Conservation (phyloP, 352 stramenopile species). For the Phytophthora fragariae region DNA sequence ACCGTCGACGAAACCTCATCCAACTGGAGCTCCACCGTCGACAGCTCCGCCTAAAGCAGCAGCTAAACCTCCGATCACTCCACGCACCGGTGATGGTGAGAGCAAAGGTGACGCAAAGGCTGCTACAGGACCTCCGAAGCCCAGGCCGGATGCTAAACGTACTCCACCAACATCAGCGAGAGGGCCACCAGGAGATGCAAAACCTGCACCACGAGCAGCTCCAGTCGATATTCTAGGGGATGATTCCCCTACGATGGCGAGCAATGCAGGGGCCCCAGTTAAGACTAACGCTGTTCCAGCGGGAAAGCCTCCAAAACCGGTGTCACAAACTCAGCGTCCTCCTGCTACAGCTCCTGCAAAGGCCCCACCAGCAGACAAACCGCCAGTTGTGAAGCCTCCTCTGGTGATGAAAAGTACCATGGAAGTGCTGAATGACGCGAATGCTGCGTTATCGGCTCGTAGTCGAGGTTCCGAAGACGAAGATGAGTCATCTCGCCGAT, state of each 20-base stretch:
- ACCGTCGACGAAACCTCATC: neutral
- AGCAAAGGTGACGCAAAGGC: constrained; percentile 26
- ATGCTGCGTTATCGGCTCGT: constrained; percentile 44
- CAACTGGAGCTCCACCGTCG: constrained; percentile 2
- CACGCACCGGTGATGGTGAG: constrained; percentile 27
- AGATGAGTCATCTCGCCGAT: constrained; percentile 22
- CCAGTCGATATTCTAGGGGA: constrained; percentile 60
- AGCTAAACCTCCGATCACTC: constrained; percentile 24
- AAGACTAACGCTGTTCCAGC: constrained; percentile 21
- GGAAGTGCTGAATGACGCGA: constrained; percentile 77
- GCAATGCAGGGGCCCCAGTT: neutral
- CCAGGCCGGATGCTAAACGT: constrained; percentile 43
- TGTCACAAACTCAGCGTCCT: constrained; percentile 12
- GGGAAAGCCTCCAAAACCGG: constrained; percentile 31
- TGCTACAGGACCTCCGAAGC: constrained; percentile 20
- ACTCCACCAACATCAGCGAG: constrained; percentile 26
- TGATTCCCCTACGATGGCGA: constrained; percentile 20
- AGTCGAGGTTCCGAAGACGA: constrained; percentile 38
- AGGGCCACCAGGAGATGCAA: constrained; percentile 34
- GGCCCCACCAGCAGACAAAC: constrained; percentile 27
- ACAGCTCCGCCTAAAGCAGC: constrained; percentile 29
- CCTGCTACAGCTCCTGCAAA: constrained; percentile 26
- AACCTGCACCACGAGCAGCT: constrained; percentile 33
- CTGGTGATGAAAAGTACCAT: constrained; percentile 70
- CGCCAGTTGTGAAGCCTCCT: constrained; percentile 34